phyloP scores from a whole-genome alignment of 2,329 filamentous ascomycete species.

The Hypocrella siamensis region DNA sequence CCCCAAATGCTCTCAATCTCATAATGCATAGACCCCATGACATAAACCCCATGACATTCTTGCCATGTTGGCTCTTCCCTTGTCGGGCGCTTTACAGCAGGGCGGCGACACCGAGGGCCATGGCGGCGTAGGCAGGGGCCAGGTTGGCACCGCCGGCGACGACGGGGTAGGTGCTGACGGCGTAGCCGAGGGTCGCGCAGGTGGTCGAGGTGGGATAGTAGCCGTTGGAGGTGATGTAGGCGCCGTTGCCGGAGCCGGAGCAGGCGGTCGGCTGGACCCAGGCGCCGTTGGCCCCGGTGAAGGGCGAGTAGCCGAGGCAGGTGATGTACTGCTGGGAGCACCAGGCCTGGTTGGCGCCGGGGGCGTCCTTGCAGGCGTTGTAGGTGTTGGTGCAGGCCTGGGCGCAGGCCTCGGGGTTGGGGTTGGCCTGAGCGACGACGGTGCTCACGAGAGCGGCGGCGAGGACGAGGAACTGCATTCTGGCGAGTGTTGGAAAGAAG shows the following conservation, averaged over 20 bases:
- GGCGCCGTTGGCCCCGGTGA: background rate
- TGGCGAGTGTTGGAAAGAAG: background rate
- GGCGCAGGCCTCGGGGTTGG: too few relatives aligned
- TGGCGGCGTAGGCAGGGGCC: conserved; percentile 2
- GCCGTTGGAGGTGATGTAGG: background rate
- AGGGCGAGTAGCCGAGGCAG: conserved; percentile 2
- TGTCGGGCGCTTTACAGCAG: background rate
- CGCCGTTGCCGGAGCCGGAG: too few relatives aligned
- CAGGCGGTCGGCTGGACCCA: too few relatives aligned
- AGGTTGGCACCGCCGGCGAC: conserved; percentile 1
- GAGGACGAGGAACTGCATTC: conserved; percentile 1
- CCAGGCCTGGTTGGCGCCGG: background rate
- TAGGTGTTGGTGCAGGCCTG: background rate
- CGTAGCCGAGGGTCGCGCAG: background rate
- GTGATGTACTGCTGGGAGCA: conserved; percentile 2
- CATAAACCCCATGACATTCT: too few relatives aligned
- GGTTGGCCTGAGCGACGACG: conserved; percentile 1
- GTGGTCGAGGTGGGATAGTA: background rate
- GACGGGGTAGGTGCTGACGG: background rate
- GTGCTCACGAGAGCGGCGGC: conserved; percentile 1
- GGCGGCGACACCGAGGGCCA: conserved; percentile 1
- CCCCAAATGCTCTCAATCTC: too few relatives aligned
- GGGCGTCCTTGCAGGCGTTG: background rate
- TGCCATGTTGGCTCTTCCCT: background rate
- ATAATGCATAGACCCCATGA: too few relatives aligned